phyloP scores from a whole-genome alignment of 306 rosid species.

The Castanospermum australe region DNA sequence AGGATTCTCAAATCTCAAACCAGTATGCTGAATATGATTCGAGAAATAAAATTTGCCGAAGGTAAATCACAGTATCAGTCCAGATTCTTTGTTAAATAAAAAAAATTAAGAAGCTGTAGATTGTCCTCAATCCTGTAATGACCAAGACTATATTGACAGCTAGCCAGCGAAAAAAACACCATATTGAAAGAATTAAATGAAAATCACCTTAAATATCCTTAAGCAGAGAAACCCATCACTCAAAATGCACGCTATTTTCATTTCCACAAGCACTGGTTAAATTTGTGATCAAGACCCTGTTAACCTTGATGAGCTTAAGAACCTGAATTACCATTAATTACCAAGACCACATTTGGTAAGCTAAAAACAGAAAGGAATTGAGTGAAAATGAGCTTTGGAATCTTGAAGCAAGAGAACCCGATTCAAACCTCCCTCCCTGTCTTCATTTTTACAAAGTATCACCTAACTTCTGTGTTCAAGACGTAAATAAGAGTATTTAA shows the following conservation, averaged over 20 bases:
- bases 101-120: background rate
- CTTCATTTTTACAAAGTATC: background rate
- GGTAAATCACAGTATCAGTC: background rate
- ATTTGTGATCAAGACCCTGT: conserved; percentile 11
- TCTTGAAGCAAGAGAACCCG: background rate
- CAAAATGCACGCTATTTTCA: background rate
- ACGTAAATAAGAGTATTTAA: background rate
- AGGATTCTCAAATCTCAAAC: conserved; percentile 8
- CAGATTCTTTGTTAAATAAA: background rate
- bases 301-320: background rate
- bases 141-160: background rate
- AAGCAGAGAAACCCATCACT: conserved; percentile 6
- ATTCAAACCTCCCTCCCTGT: background rate
- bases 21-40: background rate
- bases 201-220: conserved; percentile 9
- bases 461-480: background rate
- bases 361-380: background rate
- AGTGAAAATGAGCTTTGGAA: background rate
- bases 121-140: background rate
- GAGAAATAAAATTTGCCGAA: background rate
- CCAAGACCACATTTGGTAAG: background rate
- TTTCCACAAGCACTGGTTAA: background rate
- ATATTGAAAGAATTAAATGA: background rate
- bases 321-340: background rate
- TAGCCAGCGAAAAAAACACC: background rate